Evolutionary conservation across 169 alveolate species (phyloP).

Genomic region (Fabrea salina): DNA sequence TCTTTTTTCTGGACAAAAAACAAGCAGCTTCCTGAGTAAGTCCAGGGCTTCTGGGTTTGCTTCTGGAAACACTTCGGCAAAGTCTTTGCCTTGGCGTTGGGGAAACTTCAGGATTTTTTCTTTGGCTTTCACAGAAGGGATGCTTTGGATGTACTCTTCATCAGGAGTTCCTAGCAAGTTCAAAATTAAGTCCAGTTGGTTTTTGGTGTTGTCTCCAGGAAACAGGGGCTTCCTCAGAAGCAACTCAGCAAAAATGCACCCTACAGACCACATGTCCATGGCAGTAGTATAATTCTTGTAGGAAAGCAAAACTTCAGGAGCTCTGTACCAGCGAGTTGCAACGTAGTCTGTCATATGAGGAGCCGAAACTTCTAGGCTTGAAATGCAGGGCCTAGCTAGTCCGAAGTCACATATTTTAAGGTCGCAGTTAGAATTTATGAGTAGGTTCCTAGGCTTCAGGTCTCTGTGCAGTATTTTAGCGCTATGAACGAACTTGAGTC

Average conservation of each 20-base stretch:
- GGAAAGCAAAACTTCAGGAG: conserved; percentile 82
- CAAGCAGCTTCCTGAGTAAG: conserved; percentile 56
- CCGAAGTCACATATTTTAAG: conserved; percentile 98
- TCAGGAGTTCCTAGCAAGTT: conserved; percentile 74
- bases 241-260: conserved; percentile 87
- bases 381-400: conserved; percentile 87
- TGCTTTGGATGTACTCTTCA: conserved; percentile 60
- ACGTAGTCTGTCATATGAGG: conserved; percentile 76
- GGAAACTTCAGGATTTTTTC: conserved; percentile 48
- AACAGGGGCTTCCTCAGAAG: conserved; percentile 76
- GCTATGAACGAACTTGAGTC: conserved; percentile 92
- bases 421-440: conserved; percentile 96
- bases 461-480: conserved; percentile 97
- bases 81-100: conserved; percentile 41
- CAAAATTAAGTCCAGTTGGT: conserved; percentile 67
- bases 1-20: conserved; percentile 67
- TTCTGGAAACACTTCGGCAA: conserved; percentile 35
- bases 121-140: conserved; percentile 65
- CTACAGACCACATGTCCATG: conserved; percentile 86
- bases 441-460: conserved; percentile 96
- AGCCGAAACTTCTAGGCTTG: not conserved
- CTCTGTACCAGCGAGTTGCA: conserved; percentile 86
- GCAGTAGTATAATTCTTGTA: conserved; percentile 74
- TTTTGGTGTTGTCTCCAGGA: conserved; percentile 66
- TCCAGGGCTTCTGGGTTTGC: conserved; percentile 63